Evolutionary conservation across 768 basidiomycete genomes (phyloP).

Genomic region (Tricholoma hemisulphureum): DNA sequence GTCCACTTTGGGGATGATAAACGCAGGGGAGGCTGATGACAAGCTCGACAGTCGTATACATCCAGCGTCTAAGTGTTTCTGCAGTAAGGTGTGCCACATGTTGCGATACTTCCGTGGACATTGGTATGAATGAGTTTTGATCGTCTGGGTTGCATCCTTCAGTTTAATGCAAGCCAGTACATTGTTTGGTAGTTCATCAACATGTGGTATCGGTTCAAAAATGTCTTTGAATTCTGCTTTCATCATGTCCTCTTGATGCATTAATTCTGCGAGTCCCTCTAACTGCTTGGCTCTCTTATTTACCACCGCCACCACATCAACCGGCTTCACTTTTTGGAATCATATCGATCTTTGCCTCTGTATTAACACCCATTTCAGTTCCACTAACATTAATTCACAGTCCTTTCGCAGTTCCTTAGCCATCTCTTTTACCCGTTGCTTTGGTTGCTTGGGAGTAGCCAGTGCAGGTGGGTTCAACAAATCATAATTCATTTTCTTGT

Average conservation of each 20-base stretch:
- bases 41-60: not conserved
- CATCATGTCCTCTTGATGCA: not conserved
- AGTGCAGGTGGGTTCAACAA: not conserved
- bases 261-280: not conserved
- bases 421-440: not conserved
- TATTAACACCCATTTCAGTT: not conserved
- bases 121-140: not conserved
- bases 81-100: not conserved
- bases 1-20: not conserved
- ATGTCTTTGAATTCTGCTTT: conserved; percentile 17
- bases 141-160: not conserved
- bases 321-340: not conserved
- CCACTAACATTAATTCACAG: not conserved
- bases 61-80: not conserved
- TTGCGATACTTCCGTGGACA: not conserved
- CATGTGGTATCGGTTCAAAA: conserved; percentile 27
- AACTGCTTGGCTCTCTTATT: not conserved
- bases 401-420: not conserved
- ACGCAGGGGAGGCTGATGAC: not conserved
- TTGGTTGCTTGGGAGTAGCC: not conserved
- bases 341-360: not conserved
- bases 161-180: not conserved
- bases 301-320: not conserved
- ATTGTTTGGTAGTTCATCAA: not conserved
- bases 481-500: conserved; percentile 7